Base-by-base conservation (phyloP, 2,329 filamentous ascomycete genomes). In the Fusarium annulatum region DNA sequence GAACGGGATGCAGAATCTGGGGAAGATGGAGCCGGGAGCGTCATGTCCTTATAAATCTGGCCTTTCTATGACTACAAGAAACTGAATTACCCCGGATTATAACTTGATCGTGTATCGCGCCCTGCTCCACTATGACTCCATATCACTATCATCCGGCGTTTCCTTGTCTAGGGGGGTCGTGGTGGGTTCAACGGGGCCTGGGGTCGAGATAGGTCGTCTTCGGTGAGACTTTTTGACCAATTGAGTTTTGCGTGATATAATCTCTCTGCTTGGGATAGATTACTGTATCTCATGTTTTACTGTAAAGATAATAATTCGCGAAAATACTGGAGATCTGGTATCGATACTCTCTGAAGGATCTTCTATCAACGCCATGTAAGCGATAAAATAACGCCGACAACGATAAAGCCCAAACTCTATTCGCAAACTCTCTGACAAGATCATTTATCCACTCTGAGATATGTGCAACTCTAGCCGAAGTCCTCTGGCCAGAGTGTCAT, bases 11-110 rank as follows among this genome's bases (percentile, higher is more conserved):
- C 18, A n/a, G 38, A 69, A 64, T 69, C 66, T 69, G 65, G 65
- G 67, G 67, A 69, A 69, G 41, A 69, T 69, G 67, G 65, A 48
- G 28, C 36, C 65, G 30, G 51, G 65, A 38, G 34, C 43, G 41
- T 43, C 41, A 58, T 58, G 43, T 26, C 58, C 52, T 69, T 69
- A 48, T 69, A 69, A 69, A 58, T 28, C 21, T 12, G 36, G 18
- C 12, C 39, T 53, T 58, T 58, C 33, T 64, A 69, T 69, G 67
- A 64, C 58, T 69, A 69, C 65, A 34, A 69, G 59, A 69, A 64
- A 69, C 34, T 69, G 67, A 53, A 43, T 59, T 69, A 48, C 67
- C 67, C 67, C 67, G 21, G 67, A 69, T 69, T 69, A 69, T 69
- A 68, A 69, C 57, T 69, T 23, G 36, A 69, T 69, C 36, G 19